Conservation (phyloP, 176 grass and related monocot genomes). For the Phragmites australis region DNA sequence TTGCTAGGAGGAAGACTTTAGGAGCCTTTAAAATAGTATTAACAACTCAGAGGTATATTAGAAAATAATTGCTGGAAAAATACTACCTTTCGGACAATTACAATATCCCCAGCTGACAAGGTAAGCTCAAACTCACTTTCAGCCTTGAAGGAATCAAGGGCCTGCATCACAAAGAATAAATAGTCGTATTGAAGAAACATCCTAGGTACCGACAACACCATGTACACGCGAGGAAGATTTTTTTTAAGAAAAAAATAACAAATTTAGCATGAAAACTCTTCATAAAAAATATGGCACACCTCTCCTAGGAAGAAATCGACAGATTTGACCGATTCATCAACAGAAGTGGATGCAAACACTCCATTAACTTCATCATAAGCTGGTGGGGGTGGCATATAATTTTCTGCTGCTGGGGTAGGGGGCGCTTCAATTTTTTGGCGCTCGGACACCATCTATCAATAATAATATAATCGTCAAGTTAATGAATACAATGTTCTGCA, state of each 20-base stretch:
- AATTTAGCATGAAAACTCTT: neutral
- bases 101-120: conserved; percentile 77
- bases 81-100: conserved; percentile 88
- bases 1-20: neutral
- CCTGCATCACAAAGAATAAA: conserved; percentile 48
- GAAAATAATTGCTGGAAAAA: neutral
- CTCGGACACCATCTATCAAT: conserved; percentile 78
- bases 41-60: neutral
- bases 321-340: conserved; percentile 55
- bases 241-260: neutral
- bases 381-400: conserved; percentile 60
- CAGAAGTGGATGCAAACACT: conserved; percentile 53
- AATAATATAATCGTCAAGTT: conserved; percentile 13
- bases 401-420: conserved; percentile 52
- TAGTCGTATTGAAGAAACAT: neutral
- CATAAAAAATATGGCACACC: conserved; percentile 38
- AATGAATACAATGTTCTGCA: neutral
- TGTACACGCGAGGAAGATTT: neutral
- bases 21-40: neutral
- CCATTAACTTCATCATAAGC: conserved; percentile 71
- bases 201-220: neutral
- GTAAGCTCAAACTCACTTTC: conserved; percentile 88
- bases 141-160: conserved; percentile 72
- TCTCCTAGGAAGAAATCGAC: conserved; percentile 84
- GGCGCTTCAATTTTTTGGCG: conserved; percentile 78